Percentiles rank a stretch among this genome's conserved stretches.
Evolutionary conservation across 208 protist species (phyloP).

Genomic region (Trichomonas tenax): DNA sequence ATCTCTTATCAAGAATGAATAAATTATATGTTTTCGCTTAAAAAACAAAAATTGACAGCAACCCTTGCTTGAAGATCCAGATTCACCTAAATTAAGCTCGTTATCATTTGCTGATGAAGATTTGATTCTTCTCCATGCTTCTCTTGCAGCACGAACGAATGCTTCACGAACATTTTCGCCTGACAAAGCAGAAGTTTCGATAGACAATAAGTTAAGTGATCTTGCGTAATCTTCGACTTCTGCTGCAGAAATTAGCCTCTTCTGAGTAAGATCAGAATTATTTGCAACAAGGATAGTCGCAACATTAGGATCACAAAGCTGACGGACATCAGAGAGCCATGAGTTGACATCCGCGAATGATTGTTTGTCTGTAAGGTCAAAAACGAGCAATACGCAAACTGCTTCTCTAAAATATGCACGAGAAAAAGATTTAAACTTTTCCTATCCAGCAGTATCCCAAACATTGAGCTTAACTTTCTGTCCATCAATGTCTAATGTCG

Average conservation of each 20-base stretch:
- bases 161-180: neutral
- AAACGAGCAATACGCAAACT: neutral
- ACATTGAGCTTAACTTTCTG: neutral
- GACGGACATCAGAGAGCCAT: neutral
- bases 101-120: no score
- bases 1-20: no score
- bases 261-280: neutral
- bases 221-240: neutral
- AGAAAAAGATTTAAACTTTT: neutral
- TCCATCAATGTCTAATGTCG: neutral
- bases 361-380: neutral
- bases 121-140: neutral
- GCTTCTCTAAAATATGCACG: neutral
- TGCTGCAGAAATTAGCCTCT: neutral
- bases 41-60: no score
- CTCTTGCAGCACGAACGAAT: neutral
- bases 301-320: neutral
- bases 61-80: no score
- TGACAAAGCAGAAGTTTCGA: neutral
- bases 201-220: neutral
- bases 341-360: neutral
- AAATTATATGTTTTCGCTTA: no score
- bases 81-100: no score
- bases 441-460: conserved; percentile 1
- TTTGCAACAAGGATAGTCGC: neutral